Base-by-base conservation (phyloP, 169 alveolate genomes). In the Cyclospora cayetanensis region DNA sequence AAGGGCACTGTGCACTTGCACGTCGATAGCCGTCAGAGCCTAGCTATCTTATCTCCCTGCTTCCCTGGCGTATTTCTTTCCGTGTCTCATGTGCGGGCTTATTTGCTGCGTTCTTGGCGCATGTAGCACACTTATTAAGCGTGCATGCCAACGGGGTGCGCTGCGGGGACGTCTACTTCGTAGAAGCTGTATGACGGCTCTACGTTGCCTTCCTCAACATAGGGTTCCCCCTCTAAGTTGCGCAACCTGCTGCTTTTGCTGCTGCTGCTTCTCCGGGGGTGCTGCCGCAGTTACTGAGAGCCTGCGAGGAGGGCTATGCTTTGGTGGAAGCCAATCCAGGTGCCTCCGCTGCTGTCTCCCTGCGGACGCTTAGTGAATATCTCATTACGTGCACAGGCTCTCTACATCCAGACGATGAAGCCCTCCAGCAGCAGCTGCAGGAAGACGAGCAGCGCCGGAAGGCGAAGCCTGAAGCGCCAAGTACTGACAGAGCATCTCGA, bases 271-370 rank as follows among this genome's bases (percentile, higher is more conserved):
- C 39, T 74, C 20, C n/a, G n/a, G n/a, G n/a, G n/a, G 20, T 74
- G 86, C 35, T 29, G 29, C 63, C 27, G 90, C 77, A 82, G 90
- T 34, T 82, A 55, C 89, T 95, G 46, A 93, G 84, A 65, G 96
- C 95, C 7, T 94, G 96, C 77, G 95, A 94, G 39, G 79, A 83
- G 43, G 97, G 97, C 11, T 34, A 31, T 1, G 90, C 90, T 1
- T 50, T 34, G 0, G 90, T 82, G 2, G 90, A 82, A 55, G 52
- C 50, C 9, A 18, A 37, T 31, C 79, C 90, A 0, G 37, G 7
- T 12, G 50, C 29, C 4, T 29, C 90, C 20, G 90, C 79, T 25
- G 55, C 74, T 46, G 90, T 4, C 2, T 74, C 90, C 25, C 37
- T 82, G 5, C 66, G 27, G 9, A 27, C 29, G 2, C 77, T 82